Evolutionary conservation across 1,139 yeast species (phyloP).

Genomic region (Blastobotrys indianensis): DNA sequence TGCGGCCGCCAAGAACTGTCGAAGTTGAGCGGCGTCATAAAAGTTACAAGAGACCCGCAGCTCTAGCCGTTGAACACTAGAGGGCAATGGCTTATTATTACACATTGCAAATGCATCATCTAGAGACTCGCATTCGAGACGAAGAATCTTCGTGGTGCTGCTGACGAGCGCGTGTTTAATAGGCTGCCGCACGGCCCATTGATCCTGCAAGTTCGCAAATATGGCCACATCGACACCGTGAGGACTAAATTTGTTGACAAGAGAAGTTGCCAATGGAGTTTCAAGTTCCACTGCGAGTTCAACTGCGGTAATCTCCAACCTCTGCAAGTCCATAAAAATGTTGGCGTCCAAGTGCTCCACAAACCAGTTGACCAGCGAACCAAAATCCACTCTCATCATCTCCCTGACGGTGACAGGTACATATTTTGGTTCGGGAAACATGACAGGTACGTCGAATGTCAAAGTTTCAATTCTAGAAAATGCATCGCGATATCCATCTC

Average conservation of each 20-base stretch:
- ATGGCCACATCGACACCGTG: constrained; percentile 5
- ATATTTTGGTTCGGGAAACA: constrained; percentile 7
- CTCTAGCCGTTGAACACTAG: constrained; percentile 8
- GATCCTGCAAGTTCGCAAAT: constrained; percentile 5
- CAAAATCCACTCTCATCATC: constrained; percentile 10
- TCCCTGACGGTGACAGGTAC: constrained; percentile 7
- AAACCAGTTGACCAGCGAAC: constrained; percentile 11
- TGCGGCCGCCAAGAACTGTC: constrained; percentile 1
- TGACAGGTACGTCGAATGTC: constrained; percentile 8
- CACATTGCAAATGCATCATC: constrained; percentile 7
- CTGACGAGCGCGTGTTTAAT: background rate
- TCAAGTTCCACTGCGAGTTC: constrained; percentile 7
- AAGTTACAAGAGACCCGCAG: constrained; percentile 2
- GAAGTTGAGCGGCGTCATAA: constrained; percentile 5
- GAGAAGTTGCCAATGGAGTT: constrained; percentile 4
- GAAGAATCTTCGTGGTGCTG: background rate
- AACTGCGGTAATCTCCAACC: constrained; percentile 6
- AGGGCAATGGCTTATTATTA: constrained; percentile 1
- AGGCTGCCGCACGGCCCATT: constrained; percentile 9
- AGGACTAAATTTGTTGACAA: constrained; percentile 4
- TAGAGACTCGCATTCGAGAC: constrained; percentile 7
- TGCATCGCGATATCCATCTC: constrained; percentile 9
- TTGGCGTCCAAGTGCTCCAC: constrained; percentile 10
- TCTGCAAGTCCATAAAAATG: constrained; percentile 7
- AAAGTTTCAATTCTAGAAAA: constrained; percentile 9